phyloP scores from a whole-genome alignment of 2,329 filamentous ascomycete species.

The Cercospora sp. region DNA sequence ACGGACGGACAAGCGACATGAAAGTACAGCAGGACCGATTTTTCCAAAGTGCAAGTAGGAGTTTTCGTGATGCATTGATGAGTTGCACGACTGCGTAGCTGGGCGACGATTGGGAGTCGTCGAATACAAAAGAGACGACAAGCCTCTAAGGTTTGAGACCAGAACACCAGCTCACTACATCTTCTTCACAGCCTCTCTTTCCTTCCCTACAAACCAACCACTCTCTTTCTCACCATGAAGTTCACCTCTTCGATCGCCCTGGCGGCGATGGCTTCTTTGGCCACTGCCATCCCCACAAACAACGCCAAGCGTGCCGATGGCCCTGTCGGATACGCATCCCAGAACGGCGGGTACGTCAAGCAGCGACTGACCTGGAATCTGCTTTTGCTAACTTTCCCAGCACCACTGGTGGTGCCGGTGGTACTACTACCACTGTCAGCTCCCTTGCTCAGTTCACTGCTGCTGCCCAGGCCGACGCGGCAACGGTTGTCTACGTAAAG shows the following conservation, averaged over 20 bases:
- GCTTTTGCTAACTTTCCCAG: slow-evolving; percentile 16
- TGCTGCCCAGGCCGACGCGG: slow-evolving; percentile 38
- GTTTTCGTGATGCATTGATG: background rate
- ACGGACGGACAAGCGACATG: slow-evolving; percentile 5
- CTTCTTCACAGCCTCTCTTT: background rate
- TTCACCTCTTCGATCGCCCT: slow-evolving; percentile 28
- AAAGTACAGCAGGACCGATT: background rate
- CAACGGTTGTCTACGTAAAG: slow-evolving; percentile 50
- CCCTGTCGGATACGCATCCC: slow-evolving; percentile 32
- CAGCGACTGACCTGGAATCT: background rate
- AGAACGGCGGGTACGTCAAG: slow-evolving; percentile 30
- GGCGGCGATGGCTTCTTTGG: slow-evolving; percentile 30
- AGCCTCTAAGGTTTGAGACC: background rate
- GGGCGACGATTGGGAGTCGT: background rate
- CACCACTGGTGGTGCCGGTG: slow-evolving; percentile 51
- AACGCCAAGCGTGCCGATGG: slow-evolving; percentile 15
- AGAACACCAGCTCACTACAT: background rate
- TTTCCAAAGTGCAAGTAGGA: background rate
- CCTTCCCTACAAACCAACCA: slow-evolving; percentile 8
- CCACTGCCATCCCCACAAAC: slow-evolving; percentile 25
- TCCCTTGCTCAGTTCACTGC: slow-evolving; percentile 46
- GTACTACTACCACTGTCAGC: slow-evolving; percentile 49
- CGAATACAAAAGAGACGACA: background rate
- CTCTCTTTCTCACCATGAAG: slow-evolving; percentile 21
- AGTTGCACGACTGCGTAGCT: background rate